A percentile compares a stretch with the other conserved stretches of the same genome.
These are phyloP conservation scores for Sporothrix brunneoviolacea DNA, from an alignment of 2,329 filamentous ascomycete species.

Conservation along the genomic window DNA sequence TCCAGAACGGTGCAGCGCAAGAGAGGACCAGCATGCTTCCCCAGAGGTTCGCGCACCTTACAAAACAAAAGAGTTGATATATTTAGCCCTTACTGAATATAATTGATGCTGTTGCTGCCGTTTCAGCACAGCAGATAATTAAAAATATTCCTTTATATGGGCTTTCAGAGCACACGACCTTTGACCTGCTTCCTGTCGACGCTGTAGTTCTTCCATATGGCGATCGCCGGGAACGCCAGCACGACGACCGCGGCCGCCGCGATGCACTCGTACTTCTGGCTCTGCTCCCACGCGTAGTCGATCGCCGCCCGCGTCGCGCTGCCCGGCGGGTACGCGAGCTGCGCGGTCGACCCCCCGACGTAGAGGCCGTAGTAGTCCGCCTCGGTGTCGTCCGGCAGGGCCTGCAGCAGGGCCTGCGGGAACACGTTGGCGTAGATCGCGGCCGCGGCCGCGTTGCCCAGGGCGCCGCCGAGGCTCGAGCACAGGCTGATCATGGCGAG, in stretches of 20 bases:
- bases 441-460: slow-evolving; percentile 50
- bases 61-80: too few relatives aligned
- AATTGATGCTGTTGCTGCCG: too few relatives aligned
- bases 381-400: slow-evolving; percentile 39
- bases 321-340: slow-evolving; percentile 45
- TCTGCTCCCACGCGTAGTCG: slow-evolving; percentile 47
- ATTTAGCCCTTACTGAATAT: too few relatives aligned
- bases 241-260: slow-evolving; percentile 32
- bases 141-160: too few relatives aligned
- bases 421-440: slow-evolving; percentile 56
- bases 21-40: too few relatives aligned
- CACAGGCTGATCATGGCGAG: slow-evolving; percentile 53
- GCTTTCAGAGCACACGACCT: too few relatives aligned
- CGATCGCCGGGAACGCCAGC: slow-evolving; percentile 1
- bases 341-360: slow-evolving; percentile 39
- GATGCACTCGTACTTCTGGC: slow-evolving; percentile 40
- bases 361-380: slow-evolving; percentile 42
- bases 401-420: slow-evolving; percentile 39
- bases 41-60: too few relatives aligned
- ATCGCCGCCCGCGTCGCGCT: slow-evolving; percentile 45
- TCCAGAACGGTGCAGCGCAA: too few relatives aligned
- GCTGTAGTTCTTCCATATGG: slow-evolving; percentile 9
- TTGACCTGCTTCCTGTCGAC: slow-evolving; percentile 7
- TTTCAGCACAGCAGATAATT: too few relatives aligned
- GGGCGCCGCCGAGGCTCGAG: slow-evolving; percentile 50